Conservation (phyloP, 2,329 filamentous ascomycete species). For the Epichloe gansuensis region DNA sequence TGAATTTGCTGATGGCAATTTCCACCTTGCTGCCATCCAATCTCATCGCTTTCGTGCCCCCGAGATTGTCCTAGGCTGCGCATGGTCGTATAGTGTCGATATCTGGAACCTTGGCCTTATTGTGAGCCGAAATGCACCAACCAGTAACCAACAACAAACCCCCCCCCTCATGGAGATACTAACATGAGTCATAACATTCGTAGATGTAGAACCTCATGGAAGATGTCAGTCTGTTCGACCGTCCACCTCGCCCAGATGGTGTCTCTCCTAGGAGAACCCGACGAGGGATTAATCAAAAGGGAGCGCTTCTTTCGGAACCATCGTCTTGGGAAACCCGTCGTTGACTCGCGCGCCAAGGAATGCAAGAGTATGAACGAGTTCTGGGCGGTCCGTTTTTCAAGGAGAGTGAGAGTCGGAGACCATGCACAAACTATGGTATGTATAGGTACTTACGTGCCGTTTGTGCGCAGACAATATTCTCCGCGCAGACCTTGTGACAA, state of each 20-base stretch:
- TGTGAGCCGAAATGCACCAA: conserved; percentile 1
- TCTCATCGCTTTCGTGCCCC: conserved; percentile 12
- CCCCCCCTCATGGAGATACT: background rate
- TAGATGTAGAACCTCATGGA: conserved; percentile 14
- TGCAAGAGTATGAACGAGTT: conserved; percentile 10
- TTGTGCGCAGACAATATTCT: conserved; percentile 4
- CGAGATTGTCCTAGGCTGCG: conserved; percentile 13
- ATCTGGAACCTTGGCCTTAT: conserved; percentile 12
- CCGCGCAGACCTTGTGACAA: conserved; percentile 7
- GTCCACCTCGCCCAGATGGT: conserved; percentile 13
- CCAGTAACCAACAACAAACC: too few species aligned
- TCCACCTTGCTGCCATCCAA: conserved; percentile 10
- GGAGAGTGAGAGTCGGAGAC: background rate
- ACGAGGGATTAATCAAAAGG: conserved; percentile 4
- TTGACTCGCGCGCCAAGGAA: background rate
- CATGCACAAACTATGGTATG: background rate
- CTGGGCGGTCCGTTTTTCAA: conserved; percentile 12
- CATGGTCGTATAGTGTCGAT: conserved; percentile 10
- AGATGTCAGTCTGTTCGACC: conserved; percentile 8
- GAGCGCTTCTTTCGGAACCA: conserved; percentile 8
- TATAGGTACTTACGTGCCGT: too few species aligned
- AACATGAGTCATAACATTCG: background rate
- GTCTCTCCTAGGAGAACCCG: conserved; percentile 9
- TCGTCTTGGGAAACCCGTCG: background rate
- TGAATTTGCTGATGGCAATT: background rate